These are phyloP conservation scores for Gnomoniopsis sp. DNA, from an alignment of 2,329 filamentous ascomycete species.

Conservation along the genomic window DNA sequence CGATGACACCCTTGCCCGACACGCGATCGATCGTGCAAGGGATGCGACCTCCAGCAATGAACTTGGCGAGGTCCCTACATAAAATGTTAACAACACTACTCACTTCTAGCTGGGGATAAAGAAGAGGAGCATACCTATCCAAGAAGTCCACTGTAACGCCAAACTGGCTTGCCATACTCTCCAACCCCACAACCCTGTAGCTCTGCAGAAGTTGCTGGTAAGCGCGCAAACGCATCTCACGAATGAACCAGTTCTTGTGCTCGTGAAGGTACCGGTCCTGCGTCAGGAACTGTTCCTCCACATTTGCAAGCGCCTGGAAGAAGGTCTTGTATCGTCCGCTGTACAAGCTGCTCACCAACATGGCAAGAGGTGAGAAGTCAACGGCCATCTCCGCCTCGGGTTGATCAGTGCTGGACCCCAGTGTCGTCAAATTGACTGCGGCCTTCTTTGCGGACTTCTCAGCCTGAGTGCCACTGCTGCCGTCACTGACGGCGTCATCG, in stretches of 20 bases:
- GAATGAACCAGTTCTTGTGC: constrained; percentile 95
- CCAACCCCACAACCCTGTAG: constrained; percentile 93
- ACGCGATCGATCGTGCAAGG: constrained; percentile 97
- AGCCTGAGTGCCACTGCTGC: constrained; percentile 49
- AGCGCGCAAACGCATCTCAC: constrained; percentile 93
- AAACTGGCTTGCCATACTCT: constrained; percentile 96
- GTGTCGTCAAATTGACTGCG: constrained; percentile 82
- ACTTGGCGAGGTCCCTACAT: constrained; percentile 83
- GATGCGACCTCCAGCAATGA: constrained; percentile 92
- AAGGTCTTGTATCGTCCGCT: constrained; percentile 91
- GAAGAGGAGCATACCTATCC: constrained; percentile 66
- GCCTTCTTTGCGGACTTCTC: constrained; percentile 53
- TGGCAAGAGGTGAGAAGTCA: constrained; percentile 85
- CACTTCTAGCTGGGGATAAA: not conserved
- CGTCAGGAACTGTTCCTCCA: constrained; percentile 90
- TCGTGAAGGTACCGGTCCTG: constrained; percentile 94
- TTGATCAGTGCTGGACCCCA: constrained; percentile 67
- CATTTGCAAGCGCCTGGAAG: constrained; percentile 82
- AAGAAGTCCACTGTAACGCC: constrained; percentile 95
- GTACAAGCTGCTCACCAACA: constrained; percentile 88
- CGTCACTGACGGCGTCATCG: constrained; percentile 73
- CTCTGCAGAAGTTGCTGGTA: constrained; percentile 97
- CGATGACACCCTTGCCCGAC: constrained; percentile 92
- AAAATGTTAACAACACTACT: not conserved
- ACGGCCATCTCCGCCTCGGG: constrained; percentile 77